phyloP scores from a whole-genome alignment of 768 basidiomycete genomes.

The Naematelia aurantialba region DNA sequence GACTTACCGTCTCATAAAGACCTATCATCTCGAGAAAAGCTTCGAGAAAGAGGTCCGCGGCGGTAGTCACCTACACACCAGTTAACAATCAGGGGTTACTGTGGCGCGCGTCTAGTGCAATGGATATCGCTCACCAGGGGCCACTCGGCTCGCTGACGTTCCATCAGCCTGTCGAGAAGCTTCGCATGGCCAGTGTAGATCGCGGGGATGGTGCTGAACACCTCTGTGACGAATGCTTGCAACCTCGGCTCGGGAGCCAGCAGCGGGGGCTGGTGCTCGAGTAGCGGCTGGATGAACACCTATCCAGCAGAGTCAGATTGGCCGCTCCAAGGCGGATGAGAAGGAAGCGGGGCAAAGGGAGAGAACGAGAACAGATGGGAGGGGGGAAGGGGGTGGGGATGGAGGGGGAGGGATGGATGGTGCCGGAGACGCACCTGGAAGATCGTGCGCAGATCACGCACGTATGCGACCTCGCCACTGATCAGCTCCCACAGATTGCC shows the following conservation, averaged over 20 bases:
- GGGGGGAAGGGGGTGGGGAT: no score
- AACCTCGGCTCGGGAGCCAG: constrained; percentile 26
- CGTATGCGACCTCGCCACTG: constrained; percentile 43
- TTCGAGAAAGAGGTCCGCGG: constrained; percentile 35
- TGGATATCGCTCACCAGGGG: constrained; percentile 23
- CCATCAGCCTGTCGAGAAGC: constrained; percentile 30
- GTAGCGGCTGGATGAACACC: constrained; percentile 38
- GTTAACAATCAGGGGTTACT: not conserved
- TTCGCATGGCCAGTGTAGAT: constrained; percentile 27
- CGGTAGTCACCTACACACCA: constrained; percentile 27
- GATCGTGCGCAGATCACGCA: constrained; percentile 34
- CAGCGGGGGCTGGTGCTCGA: constrained; percentile 26
- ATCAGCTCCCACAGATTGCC: constrained; percentile 45
- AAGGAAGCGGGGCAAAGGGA: no score
- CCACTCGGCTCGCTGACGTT: constrained; percentile 42
- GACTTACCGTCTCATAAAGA: constrained; percentile 38
- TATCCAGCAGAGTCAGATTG: not conserved
- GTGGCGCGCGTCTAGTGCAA: not conserved
- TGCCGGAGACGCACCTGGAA: constrained; percentile 28
- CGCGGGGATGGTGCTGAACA: constrained; percentile 34
- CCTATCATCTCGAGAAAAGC: constrained; percentile 27
- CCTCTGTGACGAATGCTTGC: constrained; percentile 40
- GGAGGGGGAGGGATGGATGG: not conserved
- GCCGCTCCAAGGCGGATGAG: no score
- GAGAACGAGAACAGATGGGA: not conserved